phyloP scores from a whole-genome alignment of 345 rosid genomes.

The Leavenworthia alabamica region DNA sequence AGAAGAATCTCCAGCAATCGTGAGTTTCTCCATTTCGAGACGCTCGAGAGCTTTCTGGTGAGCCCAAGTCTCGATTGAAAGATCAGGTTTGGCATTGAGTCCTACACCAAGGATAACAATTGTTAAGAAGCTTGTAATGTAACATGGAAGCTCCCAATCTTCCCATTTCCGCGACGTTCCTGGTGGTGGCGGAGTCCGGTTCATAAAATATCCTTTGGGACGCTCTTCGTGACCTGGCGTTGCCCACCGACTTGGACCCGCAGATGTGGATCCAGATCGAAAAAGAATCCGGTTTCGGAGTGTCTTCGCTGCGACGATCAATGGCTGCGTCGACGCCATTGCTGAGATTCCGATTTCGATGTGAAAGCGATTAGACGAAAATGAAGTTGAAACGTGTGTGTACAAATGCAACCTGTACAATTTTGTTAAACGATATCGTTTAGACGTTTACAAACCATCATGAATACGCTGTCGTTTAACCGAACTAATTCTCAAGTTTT shows the following conservation, averaged over 20 bases:
- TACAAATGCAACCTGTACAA: background rate
- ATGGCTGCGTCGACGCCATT: conserved; percentile 27
- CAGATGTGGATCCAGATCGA: conserved; percentile 42
- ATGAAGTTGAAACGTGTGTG: background rate
- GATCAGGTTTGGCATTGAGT: conserved; percentile 93
- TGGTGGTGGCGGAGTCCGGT: conserved; percentile 56
- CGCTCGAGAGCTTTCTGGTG: conserved; percentile 90
- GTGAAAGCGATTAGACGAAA: background rate
- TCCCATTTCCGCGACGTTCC: conserved; percentile 92
- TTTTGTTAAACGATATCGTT: too few species aligned
- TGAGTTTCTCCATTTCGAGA: conserved; percentile 56
- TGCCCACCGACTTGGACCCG: conserved; percentile 71
- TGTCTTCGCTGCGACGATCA: conserved; percentile 32
- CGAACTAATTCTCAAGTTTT: too few species aligned
- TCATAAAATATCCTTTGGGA: conserved; percentile 84
- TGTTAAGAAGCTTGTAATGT: conserved; percentile 87
- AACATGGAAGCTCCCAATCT: conserved; percentile 98
- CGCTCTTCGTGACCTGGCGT: conserved; percentile 78
- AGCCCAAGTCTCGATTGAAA: conserved; percentile 96
- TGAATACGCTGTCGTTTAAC: too few species aligned
- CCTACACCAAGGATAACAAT: conserved; percentile 93
- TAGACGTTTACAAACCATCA: too few species aligned
- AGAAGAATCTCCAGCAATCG: conserved; percentile 19
- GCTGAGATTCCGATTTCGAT: background rate
- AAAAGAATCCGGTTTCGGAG: conserved; percentile 56